Conservation (phyloP, 768 basidiomycete species). For the Suillus alpinus region DNA sequence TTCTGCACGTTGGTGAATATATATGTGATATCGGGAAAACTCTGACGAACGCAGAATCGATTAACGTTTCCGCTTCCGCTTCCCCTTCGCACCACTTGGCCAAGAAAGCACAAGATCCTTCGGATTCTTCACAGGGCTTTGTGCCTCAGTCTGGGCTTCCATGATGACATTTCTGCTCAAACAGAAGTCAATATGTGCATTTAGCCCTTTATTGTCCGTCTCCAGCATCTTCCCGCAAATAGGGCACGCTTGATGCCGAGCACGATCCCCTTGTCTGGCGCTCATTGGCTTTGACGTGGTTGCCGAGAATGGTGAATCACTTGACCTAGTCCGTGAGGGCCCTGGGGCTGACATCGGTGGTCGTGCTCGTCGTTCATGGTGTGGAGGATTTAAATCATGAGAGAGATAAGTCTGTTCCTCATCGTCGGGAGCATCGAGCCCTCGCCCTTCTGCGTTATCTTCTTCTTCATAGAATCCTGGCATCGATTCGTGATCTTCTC, state of each 20-base stretch:
- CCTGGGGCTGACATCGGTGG: conserved; percentile 23
- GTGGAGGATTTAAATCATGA: conserved; percentile 15
- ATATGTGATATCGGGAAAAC: neutral
- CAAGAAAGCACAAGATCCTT: neutral
- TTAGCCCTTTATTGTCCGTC: conserved; percentile 75
- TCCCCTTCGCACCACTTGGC: conserved; percentile 3
- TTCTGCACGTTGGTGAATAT: neutral
- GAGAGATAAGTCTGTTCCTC: conserved; percentile 8
- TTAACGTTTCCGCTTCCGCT: conserved; percentile 16
- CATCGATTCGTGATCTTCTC: conserved; percentile 38
- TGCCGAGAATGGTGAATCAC: neutral
- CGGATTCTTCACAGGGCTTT: conserved; percentile 16
- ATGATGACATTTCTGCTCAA: conserved; percentile 75
- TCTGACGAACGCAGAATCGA: neutral
- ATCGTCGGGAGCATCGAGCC: conserved; percentile 8
- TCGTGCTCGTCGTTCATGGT: conserved; percentile 10
- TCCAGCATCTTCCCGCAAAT: conserved; percentile 61
- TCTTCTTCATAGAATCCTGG: conserved; percentile 54
- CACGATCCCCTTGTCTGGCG: conserved; percentile 1
- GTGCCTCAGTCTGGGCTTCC: conserved; percentile 52
- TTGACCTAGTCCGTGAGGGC: conserved; percentile 17
- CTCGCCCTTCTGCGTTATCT: conserved; percentile 20
- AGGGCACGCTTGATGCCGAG: conserved; percentile 55
- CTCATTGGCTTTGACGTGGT: conserved; percentile 1
- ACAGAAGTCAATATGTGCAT: conserved; percentile 89